Conservation (phyloP, 2,329 filamentous ascomycete species). For the Lecanosticta acicola region DNA sequence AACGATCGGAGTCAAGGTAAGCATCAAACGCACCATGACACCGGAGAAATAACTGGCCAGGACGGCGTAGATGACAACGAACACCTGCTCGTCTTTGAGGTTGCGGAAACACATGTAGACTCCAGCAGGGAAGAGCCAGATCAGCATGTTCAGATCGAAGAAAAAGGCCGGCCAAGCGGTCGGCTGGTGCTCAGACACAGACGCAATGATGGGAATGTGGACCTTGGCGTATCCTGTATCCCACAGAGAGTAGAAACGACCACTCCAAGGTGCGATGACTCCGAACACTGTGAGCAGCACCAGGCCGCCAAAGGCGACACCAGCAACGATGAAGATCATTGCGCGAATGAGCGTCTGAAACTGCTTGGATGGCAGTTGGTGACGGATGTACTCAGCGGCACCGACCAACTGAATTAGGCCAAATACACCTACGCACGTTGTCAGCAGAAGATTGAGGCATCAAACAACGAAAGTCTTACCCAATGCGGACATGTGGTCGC, state of each 20-base stretch:
- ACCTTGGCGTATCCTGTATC: constrained; percentile 98
- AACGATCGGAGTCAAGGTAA: constrained; percentile 92
- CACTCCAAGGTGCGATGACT: constrained; percentile 94
- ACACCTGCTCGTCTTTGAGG: constrained; percentile 92
- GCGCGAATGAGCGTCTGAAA: constrained; percentile 84
- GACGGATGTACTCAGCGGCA: constrained; percentile 83
- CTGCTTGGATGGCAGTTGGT: constrained; percentile 84
- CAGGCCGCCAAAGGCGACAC: constrained; percentile 68
- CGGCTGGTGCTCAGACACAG: constrained; percentile 98
- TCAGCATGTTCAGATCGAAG: constrained; percentile 95
- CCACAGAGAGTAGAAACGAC: constrained; percentile 98
- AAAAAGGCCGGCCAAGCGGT: constrained; percentile 99
- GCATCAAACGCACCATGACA: constrained; percentile 98
- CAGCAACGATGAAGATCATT: constrained; percentile 68
- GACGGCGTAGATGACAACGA: constrained; percentile 94
- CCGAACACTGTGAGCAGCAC: constrained; percentile 77
- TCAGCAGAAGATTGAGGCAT: constrained; percentile 21
- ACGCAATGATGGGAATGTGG: constrained; percentile 98
- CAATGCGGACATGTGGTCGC: constrained; percentile 95
- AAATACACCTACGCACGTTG: constrained; percentile 68
- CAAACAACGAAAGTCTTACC: constrained; percentile 51
- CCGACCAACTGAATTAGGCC: constrained; percentile 90
- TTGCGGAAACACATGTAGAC: constrained; percentile 97
- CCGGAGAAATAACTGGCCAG: constrained; percentile 97
- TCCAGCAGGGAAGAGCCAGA: constrained; percentile 98